Evolutionary conservation across 345 rosid genomes (phyloP).

Genomic region (Mallotus nudiflorus): DNA sequence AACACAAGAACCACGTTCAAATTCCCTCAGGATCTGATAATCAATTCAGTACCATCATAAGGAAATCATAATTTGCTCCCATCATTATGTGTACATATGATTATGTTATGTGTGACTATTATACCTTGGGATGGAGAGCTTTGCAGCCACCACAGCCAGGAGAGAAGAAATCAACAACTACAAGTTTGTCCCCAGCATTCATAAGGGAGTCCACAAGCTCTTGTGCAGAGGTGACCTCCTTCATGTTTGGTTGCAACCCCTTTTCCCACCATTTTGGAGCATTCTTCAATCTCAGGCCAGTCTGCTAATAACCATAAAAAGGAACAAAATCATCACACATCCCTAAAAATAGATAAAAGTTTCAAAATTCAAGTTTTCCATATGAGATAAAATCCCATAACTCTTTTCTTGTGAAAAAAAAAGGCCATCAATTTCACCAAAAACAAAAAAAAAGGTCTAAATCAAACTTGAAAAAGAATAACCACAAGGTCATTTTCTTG

Average conservation of each 20-base stretch:
- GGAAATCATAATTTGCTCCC: background rate
- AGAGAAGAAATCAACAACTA: slow-evolving; percentile 86
- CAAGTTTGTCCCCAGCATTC: slow-evolving; percentile 79
- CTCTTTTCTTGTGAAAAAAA: too few relatives aligned
- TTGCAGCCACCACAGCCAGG: slow-evolving; percentile 98
- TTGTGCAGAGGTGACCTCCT: slow-evolving; percentile 77
- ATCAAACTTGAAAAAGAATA: background rate
- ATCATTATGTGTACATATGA: too few relatives aligned
- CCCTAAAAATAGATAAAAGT: background rate
- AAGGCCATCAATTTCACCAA: background rate
- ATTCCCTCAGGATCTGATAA: background rate
- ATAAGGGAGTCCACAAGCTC: slow-evolving; percentile 71
- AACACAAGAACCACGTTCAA: slow-evolving; percentile 10
- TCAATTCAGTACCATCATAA: background rate
- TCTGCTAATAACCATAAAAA: slow-evolving; percentile 27
- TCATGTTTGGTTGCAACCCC: slow-evolving; percentile 78
- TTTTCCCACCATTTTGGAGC: slow-evolving; percentile 90
- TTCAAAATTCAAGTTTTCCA: background rate
- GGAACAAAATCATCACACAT: background rate
- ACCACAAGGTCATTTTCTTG: background rate
- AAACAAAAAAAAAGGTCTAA: background rate
- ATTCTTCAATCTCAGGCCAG: slow-evolving; percentile 55
- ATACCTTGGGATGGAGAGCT: slow-evolving; percentile 95
- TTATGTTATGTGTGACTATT: background rate
- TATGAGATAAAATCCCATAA: background rate